Evolutionary conservation across 2,329 filamentous ascomycete species (phyloP).

Genomic region (Phoma sp.): DNA sequence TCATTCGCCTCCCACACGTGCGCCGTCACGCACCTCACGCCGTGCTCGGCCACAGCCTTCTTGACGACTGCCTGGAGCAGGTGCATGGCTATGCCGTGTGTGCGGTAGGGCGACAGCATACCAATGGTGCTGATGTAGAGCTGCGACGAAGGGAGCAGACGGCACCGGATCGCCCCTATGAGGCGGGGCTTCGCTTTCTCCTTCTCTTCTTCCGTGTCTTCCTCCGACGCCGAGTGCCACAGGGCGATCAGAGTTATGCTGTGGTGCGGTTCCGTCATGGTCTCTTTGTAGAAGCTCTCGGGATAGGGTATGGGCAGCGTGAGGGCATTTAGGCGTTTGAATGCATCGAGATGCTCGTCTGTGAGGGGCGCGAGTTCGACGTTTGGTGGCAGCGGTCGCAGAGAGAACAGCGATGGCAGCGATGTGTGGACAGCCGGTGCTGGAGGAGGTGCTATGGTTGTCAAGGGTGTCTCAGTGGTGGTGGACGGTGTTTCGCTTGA

Average conservation of each 20-base stretch:
- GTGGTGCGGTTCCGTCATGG: constrained; percentile 60
- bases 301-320: constrained; percentile 68
- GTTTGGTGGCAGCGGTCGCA: constrained; percentile 53
- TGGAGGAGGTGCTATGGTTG: constrained; percentile 6
- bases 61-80: constrained; percentile 55
- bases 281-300: constrained; percentile 66
- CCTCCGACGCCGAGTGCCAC: constrained; percentile 52
- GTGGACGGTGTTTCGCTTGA: not conserved
- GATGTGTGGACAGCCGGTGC: not conserved
- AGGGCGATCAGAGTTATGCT: constrained; percentile 65
- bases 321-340: constrained; percentile 64
- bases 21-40: constrained; percentile 61
- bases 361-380: constrained; percentile 61
- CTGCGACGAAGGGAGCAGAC: constrained; percentile 49
- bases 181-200: constrained; percentile 41
- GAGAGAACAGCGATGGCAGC: constrained; percentile 30
- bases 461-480: constrained; percentile 6
- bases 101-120: constrained; percentile 65
- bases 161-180: constrained; percentile 57
- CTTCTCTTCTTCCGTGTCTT: constrained; percentile 1
- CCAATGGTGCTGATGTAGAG: constrained; percentile 69
- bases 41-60: constrained; percentile 59
- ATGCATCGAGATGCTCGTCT: constrained; percentile 60
- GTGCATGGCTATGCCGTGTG: constrained; percentile 62
- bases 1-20: constrained; percentile 70